These are phyloP conservation scores for Leccinum longicurvipes DNA, from an alignment of 768 basidiomycete species.

Conservation along the genomic window DNA sequence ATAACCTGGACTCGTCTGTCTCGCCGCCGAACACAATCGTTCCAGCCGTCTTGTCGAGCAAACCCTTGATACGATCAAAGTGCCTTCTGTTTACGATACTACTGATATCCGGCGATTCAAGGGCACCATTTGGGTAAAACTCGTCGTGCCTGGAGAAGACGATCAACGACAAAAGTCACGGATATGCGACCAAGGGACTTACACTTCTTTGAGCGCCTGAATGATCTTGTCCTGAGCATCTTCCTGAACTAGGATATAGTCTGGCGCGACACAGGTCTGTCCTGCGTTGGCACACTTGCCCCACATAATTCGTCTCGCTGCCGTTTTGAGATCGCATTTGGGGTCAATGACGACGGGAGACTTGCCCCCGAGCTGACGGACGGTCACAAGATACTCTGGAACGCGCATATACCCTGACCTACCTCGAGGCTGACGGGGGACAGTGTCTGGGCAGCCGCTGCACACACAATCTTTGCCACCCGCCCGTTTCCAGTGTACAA, in stretches of 20 bases:
- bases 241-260: slow-evolving; percentile 48
- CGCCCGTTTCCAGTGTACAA: slow-evolving; percentile 59
- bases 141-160: slow-evolving; percentile 19
- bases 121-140: slow-evolving; percentile 43
- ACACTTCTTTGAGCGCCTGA: slow-evolving; percentile 42
- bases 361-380: slow-evolving; percentile 63
- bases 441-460: slow-evolving; percentile 73
- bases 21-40: slow-evolving; percentile 62
- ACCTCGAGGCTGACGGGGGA: slow-evolving; percentile 66
- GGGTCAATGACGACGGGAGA: slow-evolving; percentile 77
- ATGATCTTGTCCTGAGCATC: slow-evolving; percentile 38
- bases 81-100: slow-evolving; percentile 55
- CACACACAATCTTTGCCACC: slow-evolving; percentile 63
- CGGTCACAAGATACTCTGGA: not conserved
- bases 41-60: slow-evolving; percentile 69
- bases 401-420: slow-evolving; percentile 4
- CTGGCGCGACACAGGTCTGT: slow-evolving; percentile 68
- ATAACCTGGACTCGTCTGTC: slow-evolving; percentile 52
- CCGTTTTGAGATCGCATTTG: slow-evolving; percentile 57
- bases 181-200: slow-evolving; percentile 13
- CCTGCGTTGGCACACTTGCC: slow-evolving; percentile 76
- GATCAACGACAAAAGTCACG: not conserved
- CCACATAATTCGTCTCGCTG: slow-evolving; percentile 73
- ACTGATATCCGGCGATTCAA: slow-evolving; percentile 41
- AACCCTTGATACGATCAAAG: slow-evolving; percentile 52